Evolutionary conservation across 1,284 basidiomycete genomes (phyloP), one percentile per base, ranked within the genome.

Genomic region (Schizophyllum commune): DNA sequence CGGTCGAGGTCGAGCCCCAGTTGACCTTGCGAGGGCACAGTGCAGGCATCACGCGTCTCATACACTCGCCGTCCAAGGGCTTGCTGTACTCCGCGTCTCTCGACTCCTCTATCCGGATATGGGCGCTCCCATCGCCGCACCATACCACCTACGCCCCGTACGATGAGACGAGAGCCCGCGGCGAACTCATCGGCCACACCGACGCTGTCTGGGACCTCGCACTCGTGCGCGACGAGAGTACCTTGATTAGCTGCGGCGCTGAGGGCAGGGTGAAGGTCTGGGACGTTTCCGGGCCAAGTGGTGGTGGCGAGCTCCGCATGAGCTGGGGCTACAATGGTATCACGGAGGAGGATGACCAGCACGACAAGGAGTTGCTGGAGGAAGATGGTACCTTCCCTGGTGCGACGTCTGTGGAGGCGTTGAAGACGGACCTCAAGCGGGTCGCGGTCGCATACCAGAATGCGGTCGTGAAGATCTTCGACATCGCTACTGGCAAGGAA

Each of bases 201-300:
- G 94, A 98, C 71, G 92, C 92, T 3, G 91, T 98, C 11, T 98
- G 96, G 96, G 96, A 96, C 70, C 77, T 98, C 57, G 89, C 91
- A 22, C 83, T 91, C 47, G 85, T 85, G 47, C 79, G 86, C 63
- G 88, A 89, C 67, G 88, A 90, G 73, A 84, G 84, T 61, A 85
- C 90, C 22, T 80, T 99, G 32, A 92, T 95, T 58, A 93, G 91
- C 66, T 94, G 91, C 68, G 90, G 91, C 34, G 91, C 95, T 1
- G 96, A 98, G 71, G 96, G 96, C 13, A 79, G 84, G 0, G 89
- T 98, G 66, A 97, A 97, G 74, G 86, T 98, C 8, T 99, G 96
- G 96, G 89, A 91, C 67, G 86, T 92, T 58, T 83, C 83, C 64
- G 84, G 82, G 27, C 79, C 83, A 20, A 81, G 81, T 33, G 84